Evolutionary conservation across 2,329 filamentous ascomycete species (phyloP), one percentile per base, ranked within the genome.

Genomic region (Fusarium palustre): DNA sequence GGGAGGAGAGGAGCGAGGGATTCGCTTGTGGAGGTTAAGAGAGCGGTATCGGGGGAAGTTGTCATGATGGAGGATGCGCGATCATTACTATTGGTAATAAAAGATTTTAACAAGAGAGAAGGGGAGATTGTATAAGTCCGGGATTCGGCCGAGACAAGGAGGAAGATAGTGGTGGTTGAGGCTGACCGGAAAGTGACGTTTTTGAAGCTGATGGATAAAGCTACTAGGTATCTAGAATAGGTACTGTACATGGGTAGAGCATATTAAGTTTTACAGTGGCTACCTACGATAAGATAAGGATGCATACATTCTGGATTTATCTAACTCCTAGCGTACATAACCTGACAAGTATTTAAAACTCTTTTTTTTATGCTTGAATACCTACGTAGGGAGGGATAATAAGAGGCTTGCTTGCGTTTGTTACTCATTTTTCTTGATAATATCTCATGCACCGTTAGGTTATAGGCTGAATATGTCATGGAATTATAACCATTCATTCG

Each of bases 1-100:
- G 86, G 77, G 30, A 82, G 72, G 30, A 84, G 75, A 3, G 82
- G 77, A 4, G 73, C 59, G 43, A 88, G 79, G 28, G 75, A 69
- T 48, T 70, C 64, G 54, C 74, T 66, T 42, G 74, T 63, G 39
- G 59, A 58, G 30, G 63, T 46, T 25, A 68, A 56, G 52, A 55
- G 33, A 30, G 64, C 55, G 31, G 42, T 28, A 56, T 42, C 53
- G 31, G 46, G 58, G 33, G 41, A 49, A 34, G 28, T 60, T 49
- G 59, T 55, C 62, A 64, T 72, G 61, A 55, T 55, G 64, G 54
- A 50, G 60, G 49, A 31, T 46, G 50, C 38, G 50, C 43, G 54
- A 36, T 42, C 54, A 65, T 55, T 33, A 47, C 57, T 53, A 48
- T 57, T 53, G 57, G 46, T 49, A 64, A 59, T 25, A 41, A 25